Base-by-base conservation (phyloP, 306 rosid genomes). In the Boehmeria nivea region DNA sequence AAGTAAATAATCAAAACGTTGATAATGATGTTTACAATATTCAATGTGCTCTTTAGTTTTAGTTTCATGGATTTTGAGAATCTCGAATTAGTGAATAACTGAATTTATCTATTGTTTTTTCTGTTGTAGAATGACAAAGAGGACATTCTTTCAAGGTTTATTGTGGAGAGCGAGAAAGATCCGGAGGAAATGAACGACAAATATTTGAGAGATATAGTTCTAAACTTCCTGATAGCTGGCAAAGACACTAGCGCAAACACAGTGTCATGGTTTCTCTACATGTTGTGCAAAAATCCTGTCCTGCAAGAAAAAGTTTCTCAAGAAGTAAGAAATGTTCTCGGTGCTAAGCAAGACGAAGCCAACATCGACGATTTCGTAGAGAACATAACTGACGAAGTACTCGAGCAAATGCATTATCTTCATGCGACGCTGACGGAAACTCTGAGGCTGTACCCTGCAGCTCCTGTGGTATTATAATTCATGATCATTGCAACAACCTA, bases 351-450 rank as follows among this genome's bases (percentile, higher is more conserved):
- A 13, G 42, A 45, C 40, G 72, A 76, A 62, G 37, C 58, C 13
- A 48, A 47, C 13, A 23, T 76, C 2, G 75, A 84, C 42, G 85
- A 69, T 16, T 78, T 78, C 57, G 54, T 75, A 13, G 63, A 58
- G 6, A 69, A 71, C 9, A 52, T 88, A 63, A 80, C 73, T 6
- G 88, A 88, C 22, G 74, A 46, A 51, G 40, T 69, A 7, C 77
- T 88, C 14, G 88, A 85, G 12, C 58, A 70, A 62, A 82, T 88
- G 95, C 96, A 85, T 31, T 82, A 82, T 76, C 91, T 88, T 54
- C 97, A 88, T 43, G 95, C 97, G 4, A 58, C 94, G 14, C 15
- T 88, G 24, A 69, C 96, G 6, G 94, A 88, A 59, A 88, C 96
- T 65, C 69, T 88, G 69, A 88, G 88, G 72, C 73, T 88, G 6